Evolutionary conservation across 768 basidiomycete genomes (phyloP).

Genomic region (Tremella yokohamensis): DNA sequence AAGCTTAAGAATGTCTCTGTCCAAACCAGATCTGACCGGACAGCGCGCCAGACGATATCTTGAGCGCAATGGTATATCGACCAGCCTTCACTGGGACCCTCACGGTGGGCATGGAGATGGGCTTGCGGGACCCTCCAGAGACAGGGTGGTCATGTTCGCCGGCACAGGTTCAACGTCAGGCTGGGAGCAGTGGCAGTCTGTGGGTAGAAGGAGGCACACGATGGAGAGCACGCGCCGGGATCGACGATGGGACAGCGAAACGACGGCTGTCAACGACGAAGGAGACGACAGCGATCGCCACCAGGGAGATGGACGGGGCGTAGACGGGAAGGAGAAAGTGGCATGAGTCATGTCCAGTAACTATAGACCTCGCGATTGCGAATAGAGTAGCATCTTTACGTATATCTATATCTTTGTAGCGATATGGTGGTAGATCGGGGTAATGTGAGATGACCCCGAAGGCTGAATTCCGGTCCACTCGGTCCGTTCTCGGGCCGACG

Average conservation of each 20-base stretch:
- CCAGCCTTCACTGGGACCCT: slow-evolving; percentile 62
- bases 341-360: too few relatives aligned
- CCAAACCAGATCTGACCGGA: background rate
- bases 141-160: slow-evolving; percentile 39
- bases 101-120: slow-evolving; percentile 47
- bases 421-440: too few relatives aligned
- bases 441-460: too few relatives aligned
- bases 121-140: slow-evolving; percentile 32
- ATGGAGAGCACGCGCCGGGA: background rate
- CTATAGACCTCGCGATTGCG: too few relatives aligned
- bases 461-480: too few relatives aligned
- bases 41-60: slow-evolving; percentile 74
- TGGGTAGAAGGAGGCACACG: slow-evolving; percentile 6
- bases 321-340: too few relatives aligned
- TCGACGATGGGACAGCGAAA: background rate
- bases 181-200: slow-evolving; percentile 16
- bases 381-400: too few relatives aligned
- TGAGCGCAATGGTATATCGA: slow-evolving; percentile 63
- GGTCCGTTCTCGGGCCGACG: too few relatives aligned
- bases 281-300: slow-evolving; percentile 10
- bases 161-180: slow-evolving; percentile 36
- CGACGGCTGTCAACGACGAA: slow-evolving; percentile 3
- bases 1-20: slow-evolving; percentile 10
- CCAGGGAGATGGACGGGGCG: too few relatives aligned
- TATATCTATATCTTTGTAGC: too few relatives aligned